Evolutionary conservation across 2,329 filamentous ascomycete species (phyloP), one percentile per base, ranked within the genome.

Genomic region (Eurotiales sp.): DNA sequence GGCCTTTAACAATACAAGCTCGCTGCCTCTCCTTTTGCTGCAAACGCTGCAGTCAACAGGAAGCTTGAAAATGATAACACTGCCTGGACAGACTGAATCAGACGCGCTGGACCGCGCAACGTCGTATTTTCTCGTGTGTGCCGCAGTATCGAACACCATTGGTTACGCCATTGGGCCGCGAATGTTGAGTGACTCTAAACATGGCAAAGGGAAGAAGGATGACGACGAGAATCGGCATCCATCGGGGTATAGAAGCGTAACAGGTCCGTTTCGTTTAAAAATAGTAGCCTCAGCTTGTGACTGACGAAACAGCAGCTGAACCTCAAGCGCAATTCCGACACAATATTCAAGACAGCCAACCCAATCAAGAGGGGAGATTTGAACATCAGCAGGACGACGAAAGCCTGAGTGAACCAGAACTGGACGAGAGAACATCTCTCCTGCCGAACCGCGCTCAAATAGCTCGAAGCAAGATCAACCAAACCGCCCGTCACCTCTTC

Each of bases 81-180:
- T 66, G 54, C 57, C 75, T 58, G 59, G 74, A 64, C 71, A 78
- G 56, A 63, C 71, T 2, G 64, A 69, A 2, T 58, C 66, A 2
- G 69, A 70, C 3, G 80, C 80, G 0, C 70, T 86, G 11, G 75
- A 79, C 48, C 72, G 83, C 8, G 82, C 82, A 6, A 81, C 85
- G 61, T 80, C 79, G 12, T 87, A 85, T 63, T 85, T 87, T 59
- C 67, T 87, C 3, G 77, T 87, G 53, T 85, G 83, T 56, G 77
- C 83, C 3, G 85, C 84, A 50, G 72, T 86, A 8, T 78, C 76
- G 37, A 85, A 83, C 59, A 81, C 77, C 47, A 66, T 86, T 53
- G 86, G 83, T 0, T 87, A 86, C 62, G 80, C 80, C 0, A 68
- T 86, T 3, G 84, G 83, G 0, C 83, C 83, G 1, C 70, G 76